A percentile compares a stretch with the other conserved stretches of the same genome.
phyloP scores from a whole-genome alignment of 2,329 filamentous ascomycete genomes.

The Myriosclerotinia duriaeana region DNA sequence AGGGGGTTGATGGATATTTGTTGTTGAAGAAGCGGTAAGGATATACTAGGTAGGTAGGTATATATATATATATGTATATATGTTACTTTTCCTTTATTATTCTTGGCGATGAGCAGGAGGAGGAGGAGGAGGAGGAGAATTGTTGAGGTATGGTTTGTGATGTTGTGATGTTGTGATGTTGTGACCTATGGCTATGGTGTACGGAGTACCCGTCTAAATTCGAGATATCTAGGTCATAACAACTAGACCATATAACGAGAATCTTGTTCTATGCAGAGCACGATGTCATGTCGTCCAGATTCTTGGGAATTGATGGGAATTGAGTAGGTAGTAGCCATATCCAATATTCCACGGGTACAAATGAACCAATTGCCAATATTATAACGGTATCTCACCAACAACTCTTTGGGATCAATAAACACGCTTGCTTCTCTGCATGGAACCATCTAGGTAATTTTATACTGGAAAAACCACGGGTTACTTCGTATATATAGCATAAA shows the following conservation, averaged over 20 bases:
- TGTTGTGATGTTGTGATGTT: too few relatives aligned
- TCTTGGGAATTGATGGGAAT: conserved; percentile 5
- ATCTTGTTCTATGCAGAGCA: conserved; percentile 15
- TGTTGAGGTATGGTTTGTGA: too few relatives aligned
- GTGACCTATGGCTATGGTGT: too few relatives aligned
- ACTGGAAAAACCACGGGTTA: neutral
- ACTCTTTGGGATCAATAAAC: neutral
- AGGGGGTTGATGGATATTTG: too few relatives aligned
- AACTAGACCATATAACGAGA: neutral
- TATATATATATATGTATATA: too few relatives aligned
- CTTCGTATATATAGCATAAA: conserved; percentile 14
- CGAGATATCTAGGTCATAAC: neutral
- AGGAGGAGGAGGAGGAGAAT: too few relatives aligned
- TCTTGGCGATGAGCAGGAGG: too few relatives aligned
- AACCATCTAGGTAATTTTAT: neutral
- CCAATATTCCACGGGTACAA: neutral
- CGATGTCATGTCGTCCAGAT: conserved; percentile 1
- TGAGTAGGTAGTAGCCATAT: neutral
- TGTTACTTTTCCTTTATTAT: too few relatives aligned
- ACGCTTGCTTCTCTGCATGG: neutral
- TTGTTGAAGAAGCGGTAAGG: neutral
- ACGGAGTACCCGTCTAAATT: too few relatives aligned
- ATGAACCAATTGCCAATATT: neutral
- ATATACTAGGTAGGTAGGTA: too few relatives aligned
- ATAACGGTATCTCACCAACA: too few relatives aligned